Evolutionary conservation across 805 yeast genomes (phyloP).

Genomic region (Candida loeiensis): DNA sequence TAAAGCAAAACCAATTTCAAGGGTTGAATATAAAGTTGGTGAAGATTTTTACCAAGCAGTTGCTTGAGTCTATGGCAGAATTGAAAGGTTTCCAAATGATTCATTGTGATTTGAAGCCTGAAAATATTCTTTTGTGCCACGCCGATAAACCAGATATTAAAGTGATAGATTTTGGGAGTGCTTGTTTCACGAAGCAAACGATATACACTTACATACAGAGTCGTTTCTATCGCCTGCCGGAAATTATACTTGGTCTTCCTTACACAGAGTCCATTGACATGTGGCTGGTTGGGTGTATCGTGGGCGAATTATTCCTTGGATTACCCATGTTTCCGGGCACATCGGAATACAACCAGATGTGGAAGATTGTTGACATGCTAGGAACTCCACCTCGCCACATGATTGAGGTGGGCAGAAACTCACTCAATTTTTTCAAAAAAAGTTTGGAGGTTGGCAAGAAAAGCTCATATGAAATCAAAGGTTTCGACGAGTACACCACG

Average conservation of each 20-base stretch:
- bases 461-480: slow-evolving; percentile 30
- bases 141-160: slow-evolving; percentile 84
- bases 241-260: slow-evolving; percentile 86
- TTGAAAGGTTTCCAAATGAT: slow-evolving; percentile 80
- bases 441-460: slow-evolving; percentile 21
- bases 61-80: slow-evolving; percentile 75
- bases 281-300: slow-evolving; percentile 95
- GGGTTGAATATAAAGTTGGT: slow-evolving; percentile 82
- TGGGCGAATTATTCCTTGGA: slow-evolving; percentile 87
- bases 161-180: slow-evolving; percentile 93
- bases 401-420: slow-evolving; percentile 91
- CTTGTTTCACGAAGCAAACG: slow-evolving; percentile 88
- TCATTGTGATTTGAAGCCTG: slow-evolving; percentile 97
- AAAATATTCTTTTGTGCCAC: slow-evolving; percentile 76
- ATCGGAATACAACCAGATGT: slow-evolving; percentile 86
- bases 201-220: slow-evolving; percentile 90
- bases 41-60: slow-evolving; percentile 71
- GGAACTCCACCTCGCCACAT: slow-evolving; percentile 93
- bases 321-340: slow-evolving; percentile 93
- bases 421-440: slow-evolving; percentile 63
- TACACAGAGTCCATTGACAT: slow-evolving; percentile 91
- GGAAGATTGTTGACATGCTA: slow-evolving; percentile 75
- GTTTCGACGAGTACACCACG: slow-evolving; percentile 34
- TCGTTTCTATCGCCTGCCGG: slow-evolving; percentile 91
- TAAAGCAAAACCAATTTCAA: slow-evolving; percentile 89